Conservation (phyloP, 106 monocot species). For the Amphibolis antarctica region DNA sequence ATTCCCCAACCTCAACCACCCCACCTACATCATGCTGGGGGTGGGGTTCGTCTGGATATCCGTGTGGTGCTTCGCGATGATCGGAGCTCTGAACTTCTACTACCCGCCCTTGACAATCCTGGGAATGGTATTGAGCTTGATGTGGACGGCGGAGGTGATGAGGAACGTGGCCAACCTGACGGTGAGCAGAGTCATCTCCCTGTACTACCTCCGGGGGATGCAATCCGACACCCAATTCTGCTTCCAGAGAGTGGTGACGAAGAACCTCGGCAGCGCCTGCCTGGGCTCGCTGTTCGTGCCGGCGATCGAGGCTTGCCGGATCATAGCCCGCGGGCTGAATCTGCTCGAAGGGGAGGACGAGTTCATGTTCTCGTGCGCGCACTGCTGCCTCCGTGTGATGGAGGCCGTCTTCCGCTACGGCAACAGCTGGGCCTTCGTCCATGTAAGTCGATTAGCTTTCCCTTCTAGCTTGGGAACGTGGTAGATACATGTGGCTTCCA, state of each 20-base stretch:
- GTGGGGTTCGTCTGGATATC: slow-evolving; percentile 73
- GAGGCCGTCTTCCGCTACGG: slow-evolving; percentile 79
- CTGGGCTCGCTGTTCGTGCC: slow-evolving; percentile 89
- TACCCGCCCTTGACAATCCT: slow-evolving; percentile 62
- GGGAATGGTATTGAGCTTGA: slow-evolving; percentile 59
- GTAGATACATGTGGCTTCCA: not conserved
- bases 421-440: slow-evolving; percentile 99
- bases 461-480: too few species aligned
- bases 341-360: slow-evolving; percentile 93
- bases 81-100: slow-evolving; percentile 76
- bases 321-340: slow-evolving; percentile 78
- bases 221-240: slow-evolving; percentile 65
- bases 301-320: slow-evolving; percentile 72
- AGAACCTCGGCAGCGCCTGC: slow-evolving; percentile 84
- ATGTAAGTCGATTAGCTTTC: slow-evolving; percentile 27
- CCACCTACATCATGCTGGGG: slow-evolving; percentile 58
- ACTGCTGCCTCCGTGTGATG: slow-evolving; percentile 92
- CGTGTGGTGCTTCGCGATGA: slow-evolving; percentile 83
- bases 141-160: slow-evolving; percentile 97
- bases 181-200: slow-evolving; percentile 70
- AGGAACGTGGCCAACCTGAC: slow-evolving; percentile 86
- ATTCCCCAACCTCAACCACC: slow-evolving; percentile 61
- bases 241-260: slow-evolving; percentile 68
- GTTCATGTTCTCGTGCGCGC: slow-evolving; percentile 98
- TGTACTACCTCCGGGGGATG: slow-evolving; percentile 96